Conservation (phyloP, 176 grass and related monocot species). For the Aegilops umbellulata region DNA sequence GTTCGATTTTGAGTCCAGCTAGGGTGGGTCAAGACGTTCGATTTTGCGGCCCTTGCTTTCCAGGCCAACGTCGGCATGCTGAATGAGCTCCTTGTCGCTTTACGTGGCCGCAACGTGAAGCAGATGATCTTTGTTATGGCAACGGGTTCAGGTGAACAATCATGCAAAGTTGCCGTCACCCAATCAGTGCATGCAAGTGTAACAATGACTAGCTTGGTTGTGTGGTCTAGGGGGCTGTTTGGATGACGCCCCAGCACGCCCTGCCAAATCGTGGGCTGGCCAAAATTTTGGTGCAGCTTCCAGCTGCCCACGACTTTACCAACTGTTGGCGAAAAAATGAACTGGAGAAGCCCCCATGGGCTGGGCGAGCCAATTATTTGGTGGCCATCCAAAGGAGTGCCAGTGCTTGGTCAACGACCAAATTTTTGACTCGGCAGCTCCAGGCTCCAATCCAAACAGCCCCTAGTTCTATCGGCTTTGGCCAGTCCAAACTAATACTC, state of each 20-base stretch:
- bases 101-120: not conserved
- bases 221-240: not conserved
- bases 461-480: not conserved
- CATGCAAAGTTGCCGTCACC: not conserved
- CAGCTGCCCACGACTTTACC: no score
- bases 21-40: not conserved
- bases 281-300: no score
- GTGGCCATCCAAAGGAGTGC: no score
- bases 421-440: no score
- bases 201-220: not conserved
- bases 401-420: no score
- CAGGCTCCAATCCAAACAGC: no score
- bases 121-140: not conserved
- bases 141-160: not conserved
- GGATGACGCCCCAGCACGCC: no score
- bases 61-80: not conserved
- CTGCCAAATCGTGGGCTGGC: no score
- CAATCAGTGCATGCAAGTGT: not conserved
- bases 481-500: not conserved
- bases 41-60: not conserved
- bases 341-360: no score
- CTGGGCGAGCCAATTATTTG: no score
- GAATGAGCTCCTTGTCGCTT: not conserved
- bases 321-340: no score
- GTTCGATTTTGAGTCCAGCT: not conserved